Base-by-base conservation (phyloP, 257 asterid species). In the Ilex aquifolium region DNA sequence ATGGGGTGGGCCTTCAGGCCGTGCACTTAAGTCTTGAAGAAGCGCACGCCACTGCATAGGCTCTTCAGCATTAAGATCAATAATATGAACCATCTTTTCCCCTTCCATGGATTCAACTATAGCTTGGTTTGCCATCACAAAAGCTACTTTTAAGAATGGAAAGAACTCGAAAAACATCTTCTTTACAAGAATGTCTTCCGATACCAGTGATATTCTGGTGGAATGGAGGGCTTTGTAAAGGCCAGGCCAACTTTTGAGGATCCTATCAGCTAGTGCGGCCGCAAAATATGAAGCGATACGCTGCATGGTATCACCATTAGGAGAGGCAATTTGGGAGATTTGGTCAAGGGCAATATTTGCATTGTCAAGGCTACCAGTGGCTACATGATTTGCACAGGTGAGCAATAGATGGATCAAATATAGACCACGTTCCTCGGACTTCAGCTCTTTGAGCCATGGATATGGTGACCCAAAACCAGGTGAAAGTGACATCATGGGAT, bases 1-100 rank as follows among this genome's bases (percentile, higher is more conserved):
- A 79, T 91, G 95, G 3, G 98, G 98, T 29, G 98, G 97, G 5
- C 98, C 98, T 71, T 91, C 98, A 2, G 98, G 98, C 6, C 98
- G 86, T 1, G 97, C 96, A 13, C 97, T 83, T 73, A 91, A 60
- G 79, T 86, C 96, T 9, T 90, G 90, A n/a, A 91, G 90, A 53
- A 91, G 79, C 0, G 95, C 94, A 10, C 95, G 85, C 98, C 95
- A 87, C 65, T 89, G 98, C 0, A 84, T 62, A 0, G 98, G 95
- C 56, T 88, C 98, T 0, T 76, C 32, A 2, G 90, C 88, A 44
- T 83, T 82, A 16, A 91, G 78, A 74, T 91, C 98, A 17, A 91
- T 69, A 10, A 91, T 86, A 66, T 91, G 98, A 69, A 91, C 98
- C 86, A 91, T 77, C 68, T 82, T 91, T 48, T 91, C 98, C 0